Conservation (phyloP, 768 basidiomycete species). For the Collybia mongolica region DNA sequence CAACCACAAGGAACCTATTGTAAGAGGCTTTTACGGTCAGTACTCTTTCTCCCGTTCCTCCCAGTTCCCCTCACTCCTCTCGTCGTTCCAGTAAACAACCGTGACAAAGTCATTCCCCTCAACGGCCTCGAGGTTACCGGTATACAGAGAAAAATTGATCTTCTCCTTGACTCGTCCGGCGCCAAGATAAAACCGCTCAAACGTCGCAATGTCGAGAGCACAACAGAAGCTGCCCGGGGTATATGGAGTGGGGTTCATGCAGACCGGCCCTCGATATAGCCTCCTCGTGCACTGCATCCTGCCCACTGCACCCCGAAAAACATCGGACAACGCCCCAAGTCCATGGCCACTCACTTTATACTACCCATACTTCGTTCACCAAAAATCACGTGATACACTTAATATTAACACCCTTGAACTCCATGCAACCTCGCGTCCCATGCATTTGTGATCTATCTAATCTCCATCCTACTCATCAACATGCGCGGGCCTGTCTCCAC, state of each 20-base stretch:
- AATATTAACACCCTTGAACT: constrained; percentile 2
- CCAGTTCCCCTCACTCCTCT: constrained; percentile 12
- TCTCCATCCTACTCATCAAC: constrained; percentile 5
- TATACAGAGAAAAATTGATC: constrained; percentile 75
- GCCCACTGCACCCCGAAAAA: too few relatives aligned
- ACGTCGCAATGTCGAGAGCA: constrained; percentile 73
- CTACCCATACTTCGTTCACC: too few relatives aligned
- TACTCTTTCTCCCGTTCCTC: constrained; percentile 15
- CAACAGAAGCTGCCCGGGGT: constrained; percentile 77
- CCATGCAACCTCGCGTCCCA: constrained; percentile 2
- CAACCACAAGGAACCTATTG: constrained; percentile 72
- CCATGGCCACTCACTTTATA: too few relatives aligned
- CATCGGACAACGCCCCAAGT: too few relatives aligned
- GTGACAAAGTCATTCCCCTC: constrained; percentile 86
- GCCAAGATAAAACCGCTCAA: constrained; percentile 83
- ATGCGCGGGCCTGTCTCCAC: constrained; percentile 11
- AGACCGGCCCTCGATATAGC: constrained; percentile 54
- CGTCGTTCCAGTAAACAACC: constrained; percentile 63
- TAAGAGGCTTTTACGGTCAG: constrained; percentile 82
- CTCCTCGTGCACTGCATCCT: constrained; percentile 2
- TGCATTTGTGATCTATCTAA: constrained; percentile 20
- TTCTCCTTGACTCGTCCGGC: constrained; percentile 86
- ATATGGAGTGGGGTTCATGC: constrained; percentile 91
- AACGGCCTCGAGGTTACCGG: constrained; percentile 72
- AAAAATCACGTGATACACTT: constrained; percentile 27